Base-by-base conservation (phyloP, 305 asterid genomes). In the Nicotiana rustica region DNA sequence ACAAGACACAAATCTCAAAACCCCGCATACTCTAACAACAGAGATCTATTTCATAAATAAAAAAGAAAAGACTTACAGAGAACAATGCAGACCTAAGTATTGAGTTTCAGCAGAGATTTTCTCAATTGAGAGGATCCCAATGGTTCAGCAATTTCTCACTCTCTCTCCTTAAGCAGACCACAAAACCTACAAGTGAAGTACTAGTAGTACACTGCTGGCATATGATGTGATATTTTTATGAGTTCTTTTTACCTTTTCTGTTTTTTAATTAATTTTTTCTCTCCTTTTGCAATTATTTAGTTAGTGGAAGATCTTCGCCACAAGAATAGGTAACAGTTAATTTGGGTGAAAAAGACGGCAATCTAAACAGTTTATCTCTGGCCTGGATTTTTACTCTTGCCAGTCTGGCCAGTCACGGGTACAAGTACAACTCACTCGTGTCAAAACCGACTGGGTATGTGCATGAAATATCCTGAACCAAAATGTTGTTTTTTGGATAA, bases 31-130 rank as follows among this genome's bases (percentile, higher is more conserved):
- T 44, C 60, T 1, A 70, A 70, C 36, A 19, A 47, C 19, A 21
- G 19, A 73, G 62, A 73, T 73, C 79, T 73, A 73, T 10, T 73
- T 21, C 62, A 21, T 4, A 47, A 71, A 21, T 73, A 71, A 44
- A 14, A n/a, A 19, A 71, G 61, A 71, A 47, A 52, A 47, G 8
- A 21, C 41, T 47, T 73, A 73, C 79, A 15, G 5, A 47, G 62
- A 13, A 21, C 25, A 3, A 73, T 13, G 41, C 13, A 73, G 8
- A 17, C 52, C 41, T 1, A 13, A 44, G 12, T 66, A 31, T 19
- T 31, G 71, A 66, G 3, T 1, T 44, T 61, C 67, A 61, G 33
- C 31, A 61, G 31, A 61, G 67, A 61, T 61, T 18, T 47, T 47
- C 78, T 6, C 36, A 12, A 19, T 44, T 13, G 61, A 71, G 49